Base-by-base conservation (phyloP, 1,284 basidiomycete species). In the Mycosarcoma mackinlayi region DNA sequence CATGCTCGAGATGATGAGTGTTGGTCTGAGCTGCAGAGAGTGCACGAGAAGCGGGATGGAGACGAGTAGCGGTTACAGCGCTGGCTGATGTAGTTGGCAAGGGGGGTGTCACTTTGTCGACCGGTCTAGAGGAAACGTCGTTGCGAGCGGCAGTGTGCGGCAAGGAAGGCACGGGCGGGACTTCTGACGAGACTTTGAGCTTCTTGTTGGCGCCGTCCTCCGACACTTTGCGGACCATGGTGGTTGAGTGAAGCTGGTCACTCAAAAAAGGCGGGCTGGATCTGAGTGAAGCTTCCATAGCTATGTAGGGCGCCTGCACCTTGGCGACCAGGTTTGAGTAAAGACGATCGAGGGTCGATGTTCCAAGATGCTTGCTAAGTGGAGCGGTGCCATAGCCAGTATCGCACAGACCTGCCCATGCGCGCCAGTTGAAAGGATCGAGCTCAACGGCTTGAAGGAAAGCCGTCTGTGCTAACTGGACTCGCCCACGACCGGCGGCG, bases 351-450 rank as follows among this genome's bases (percentile, higher is more conserved):
- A 66, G 55, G 9, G 56, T 50, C 9, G 63, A 31, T 3, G 37
- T n/a, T 4, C 42, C 33, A 16, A 59, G 35, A 13, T 51, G 55
- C 39, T 57, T 50, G 33, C 27, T 45, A 9, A 57, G 53, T 3
- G 57, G 33, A 3, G 33, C 51, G 11, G 35, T 42, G 27, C 61
- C 66, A 11, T 59, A 58, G n/a, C 64, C 73, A 9, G 71, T 67
- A 40, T 81, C 79, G 39, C 76, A 78, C 8, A 79, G 58, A 1
- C 73, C 68, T 3, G 76, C 44, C 70, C 76, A 79, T 7, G 79
- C 76, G 14, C 67, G 64, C 78, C 79, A 81, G 21, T 74, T 76
- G 58, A 70, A 74, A 28, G 60, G 74, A 35, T 80, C 77, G 7
- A 49, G 40, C 11, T 68, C 50, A 21, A 70, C 55, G 8, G 76